Evolutionary conservation across 2,329 filamentous ascomycete species (phyloP), one percentile per base, ranked within the genome.

Genomic region (Microdochium nivale): DNA sequence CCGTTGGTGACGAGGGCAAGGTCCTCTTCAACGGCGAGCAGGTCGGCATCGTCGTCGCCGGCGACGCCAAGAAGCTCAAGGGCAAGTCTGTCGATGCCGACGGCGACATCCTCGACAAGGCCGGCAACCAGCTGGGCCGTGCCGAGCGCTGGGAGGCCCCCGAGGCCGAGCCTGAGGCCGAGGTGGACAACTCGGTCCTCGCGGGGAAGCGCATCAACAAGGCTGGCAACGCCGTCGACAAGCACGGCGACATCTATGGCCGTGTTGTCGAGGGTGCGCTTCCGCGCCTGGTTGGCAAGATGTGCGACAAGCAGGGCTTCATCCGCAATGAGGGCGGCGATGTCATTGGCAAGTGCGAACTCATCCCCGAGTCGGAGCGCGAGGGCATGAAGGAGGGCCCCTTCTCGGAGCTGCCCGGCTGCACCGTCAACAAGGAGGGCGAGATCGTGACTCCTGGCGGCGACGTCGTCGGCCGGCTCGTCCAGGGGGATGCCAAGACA

Each of bases 181-280:
- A 73, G 54, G 60, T 76, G 2, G 80, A 83, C 59, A 79, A 78
- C 54, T 86, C 83, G 8, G 71, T 77, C 44, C 74, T 86, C 4
- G 84, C 84, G 21, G 85, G 85, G 53, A 86, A 88, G 68, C 77
- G 81, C 40, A 83, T 88, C 57, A 86, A 87, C 70, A 88, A 87
- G 70, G 78, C 79, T 2, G 85, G 86, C 37, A 81, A 82, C 47
- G 70, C 80, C 1, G 79, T 83, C 25, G 80, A 82, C 60, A 66
- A 66, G 3, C 66, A 68, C 44, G 80, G 80, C 0, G 65, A 70
- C 46, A 79, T 83, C 55, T 83, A 80, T 54, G 86, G 82, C 33
- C 80, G 82, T 37, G 76, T 90, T 1, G 67, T 88, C 21, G 83
- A 88, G 62, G 86, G 86, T 14, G 80, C 85, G 54, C 62, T 79